Percentiles rank a stretch among this genome's conserved stretches.
phyloP scores from a whole-genome alignment of 108 stramenopile species.

The Pseudonitzschia multiseries region DNA sequence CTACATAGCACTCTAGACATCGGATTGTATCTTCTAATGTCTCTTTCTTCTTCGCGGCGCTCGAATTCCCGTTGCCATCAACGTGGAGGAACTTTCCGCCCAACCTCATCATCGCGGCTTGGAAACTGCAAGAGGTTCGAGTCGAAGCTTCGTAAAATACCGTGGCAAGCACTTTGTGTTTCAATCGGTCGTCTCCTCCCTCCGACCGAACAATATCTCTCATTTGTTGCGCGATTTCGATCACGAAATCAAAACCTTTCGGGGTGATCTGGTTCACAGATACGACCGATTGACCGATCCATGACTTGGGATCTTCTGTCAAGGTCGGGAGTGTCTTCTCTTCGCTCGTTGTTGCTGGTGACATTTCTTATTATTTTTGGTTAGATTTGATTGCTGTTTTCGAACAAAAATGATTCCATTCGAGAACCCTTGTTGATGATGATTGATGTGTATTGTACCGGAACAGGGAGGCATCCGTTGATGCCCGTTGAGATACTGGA shows the following conservation, averaged over 20 bases:
- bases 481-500: too few relatives aligned
- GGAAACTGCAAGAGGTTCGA: conserved; percentile 93
- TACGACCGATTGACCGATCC: conserved; percentile 48
- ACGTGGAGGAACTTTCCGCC: conserved; percentile 89
- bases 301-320: conserved; percentile 46
- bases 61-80: conserved; percentile 65
- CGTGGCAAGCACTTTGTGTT: conserved; percentile 8
- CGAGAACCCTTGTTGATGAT: neutral
- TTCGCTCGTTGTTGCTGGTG: neutral
- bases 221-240: conserved; percentile 51
- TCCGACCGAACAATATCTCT: conserved; percentile 44
- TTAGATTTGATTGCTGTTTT: neutral
- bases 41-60: conserved; percentile 94
- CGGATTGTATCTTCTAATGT: conserved; percentile 91
- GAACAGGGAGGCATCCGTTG: too few relatives aligned
- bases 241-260: conserved; percentile 48
- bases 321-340: conserved; percentile 36
- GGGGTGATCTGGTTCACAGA: conserved; percentile 68
- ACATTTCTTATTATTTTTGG: neutral
- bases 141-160: conserved; percentile 97
- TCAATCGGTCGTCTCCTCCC: conserved; percentile 50
- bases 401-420: neutral
- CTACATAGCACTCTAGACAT: conserved; percentile 89
- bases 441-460: neutral
- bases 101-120: conserved; percentile 92